phyloP scores from a whole-genome alignment of 2,329 filamentous ascomycete species.

The Phialophora expanda region DNA sequence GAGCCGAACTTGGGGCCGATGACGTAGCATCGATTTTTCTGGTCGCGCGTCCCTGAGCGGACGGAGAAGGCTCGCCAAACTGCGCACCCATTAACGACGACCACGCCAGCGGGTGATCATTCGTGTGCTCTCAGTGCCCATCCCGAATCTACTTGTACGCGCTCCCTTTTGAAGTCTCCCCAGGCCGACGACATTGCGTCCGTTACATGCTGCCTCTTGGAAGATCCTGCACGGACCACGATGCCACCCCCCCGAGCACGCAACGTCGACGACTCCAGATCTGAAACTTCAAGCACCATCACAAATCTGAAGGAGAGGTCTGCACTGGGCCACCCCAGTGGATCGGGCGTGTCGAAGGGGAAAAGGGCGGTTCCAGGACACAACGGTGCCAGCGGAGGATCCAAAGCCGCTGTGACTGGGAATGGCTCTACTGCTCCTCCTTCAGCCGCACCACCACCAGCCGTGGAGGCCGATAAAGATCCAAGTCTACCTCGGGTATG shows the following conservation, averaged over 20 bases:
- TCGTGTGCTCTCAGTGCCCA: neutral
- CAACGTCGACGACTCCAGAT: slow-evolving; percentile 53
- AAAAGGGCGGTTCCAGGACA: slow-evolving; percentile 24
- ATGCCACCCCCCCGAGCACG: slow-evolving; percentile 57
- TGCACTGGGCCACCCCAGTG: slow-evolving; percentile 20
- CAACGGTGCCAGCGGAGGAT: slow-evolving; percentile 32
- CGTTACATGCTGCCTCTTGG: neutral
- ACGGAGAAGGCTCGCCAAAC: neutral
- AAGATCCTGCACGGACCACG: neutral
- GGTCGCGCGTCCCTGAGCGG: slow-evolving; percentile 14
- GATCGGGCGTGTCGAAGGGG: slow-evolving; percentile 30
- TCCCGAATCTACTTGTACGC: neutral
- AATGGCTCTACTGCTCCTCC: slow-evolving; percentile 34
- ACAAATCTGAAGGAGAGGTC: slow-evolving; percentile 45
- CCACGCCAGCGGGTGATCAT: neutral
- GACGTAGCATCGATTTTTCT: slow-evolving; percentile 3
- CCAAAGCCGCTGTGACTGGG: slow-evolving; percentile 37
- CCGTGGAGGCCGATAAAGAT: slow-evolving; percentile 28
- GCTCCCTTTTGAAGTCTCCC: neutral
- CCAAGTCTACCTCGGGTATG: slow-evolving; percentile 45
- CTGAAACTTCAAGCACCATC: slow-evolving; percentile 53
- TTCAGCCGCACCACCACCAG: slow-evolving; percentile 40
- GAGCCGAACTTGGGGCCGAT: neutral
- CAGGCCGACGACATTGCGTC: neutral
- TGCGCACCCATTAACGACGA: neutral